Conservation (phyloP, 2,329 filamentous ascomycete genomes). For the Daldinia sp. region DNA sequence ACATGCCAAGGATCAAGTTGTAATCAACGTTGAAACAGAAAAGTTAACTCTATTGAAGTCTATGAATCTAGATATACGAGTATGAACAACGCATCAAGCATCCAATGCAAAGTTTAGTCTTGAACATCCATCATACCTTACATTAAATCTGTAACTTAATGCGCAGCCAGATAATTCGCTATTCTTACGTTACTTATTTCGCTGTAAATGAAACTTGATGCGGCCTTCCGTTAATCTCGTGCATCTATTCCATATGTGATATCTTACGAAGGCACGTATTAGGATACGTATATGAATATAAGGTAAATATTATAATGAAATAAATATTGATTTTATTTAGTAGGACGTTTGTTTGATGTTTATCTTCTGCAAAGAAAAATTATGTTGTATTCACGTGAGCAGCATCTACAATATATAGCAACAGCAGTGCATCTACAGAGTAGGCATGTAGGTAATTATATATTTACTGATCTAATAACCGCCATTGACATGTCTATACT, state of each 20-base stretch:
- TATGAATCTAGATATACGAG: not conserved
- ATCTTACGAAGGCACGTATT: too few species aligned
- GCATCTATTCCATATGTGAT: not conserved
- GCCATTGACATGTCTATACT: too few species aligned
- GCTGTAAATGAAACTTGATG: not conserved
- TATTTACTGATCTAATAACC: too few species aligned
- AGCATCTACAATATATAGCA: not conserved
- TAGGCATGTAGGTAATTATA: too few species aligned
- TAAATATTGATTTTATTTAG: not conserved
- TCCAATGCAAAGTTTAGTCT: not conserved
- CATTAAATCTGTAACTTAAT: not conserved
- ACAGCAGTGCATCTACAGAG: too few species aligned
- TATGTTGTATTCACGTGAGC: not conserved
- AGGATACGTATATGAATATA: not conserved
- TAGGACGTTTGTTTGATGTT: not conserved
- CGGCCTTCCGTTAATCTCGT: not conserved
- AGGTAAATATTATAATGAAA: not conserved
- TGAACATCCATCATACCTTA: not conserved
- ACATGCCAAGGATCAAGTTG: not conserved
- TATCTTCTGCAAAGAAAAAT: too few species aligned
- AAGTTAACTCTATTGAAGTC: not conserved
- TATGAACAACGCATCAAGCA: not conserved
- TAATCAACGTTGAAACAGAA: not conserved
- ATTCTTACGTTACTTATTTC: not conserved
- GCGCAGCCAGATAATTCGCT: not conserved